These are phyloP conservation scores for Coccomyxa subellipsoidea DNA, from an alignment of 163 green algal species.

Conservation along the genomic window DNA sequence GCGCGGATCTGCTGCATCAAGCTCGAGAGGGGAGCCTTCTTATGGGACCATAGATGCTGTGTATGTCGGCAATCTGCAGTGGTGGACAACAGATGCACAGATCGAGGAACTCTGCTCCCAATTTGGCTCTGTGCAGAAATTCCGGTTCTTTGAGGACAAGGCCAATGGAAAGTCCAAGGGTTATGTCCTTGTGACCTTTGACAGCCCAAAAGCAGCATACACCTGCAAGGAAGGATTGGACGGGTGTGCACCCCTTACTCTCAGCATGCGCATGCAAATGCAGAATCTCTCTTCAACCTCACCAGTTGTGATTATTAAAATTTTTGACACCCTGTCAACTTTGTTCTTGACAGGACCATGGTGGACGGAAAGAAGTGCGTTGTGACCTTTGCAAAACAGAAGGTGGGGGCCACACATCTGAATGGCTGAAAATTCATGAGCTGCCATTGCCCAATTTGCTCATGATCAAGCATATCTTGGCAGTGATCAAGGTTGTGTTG, in stretches of 20 bases:
- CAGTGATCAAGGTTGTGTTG: neutral
- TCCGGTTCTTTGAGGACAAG: slow-evolving; percentile 80
- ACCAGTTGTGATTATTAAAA: neutral
- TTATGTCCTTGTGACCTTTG: slow-evolving; percentile 75
- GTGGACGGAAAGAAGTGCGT: slow-evolving; percentile 49
- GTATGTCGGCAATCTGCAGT: slow-evolving; percentile 67
- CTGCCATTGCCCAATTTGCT: too few relatives aligned
- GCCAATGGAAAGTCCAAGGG: slow-evolving; percentile 73
- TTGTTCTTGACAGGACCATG: slow-evolving; percentile 28
- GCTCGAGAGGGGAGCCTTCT: neutral
- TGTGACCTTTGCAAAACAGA: slow-evolving; percentile 24
- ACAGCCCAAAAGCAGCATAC: slow-evolving; percentile 40
- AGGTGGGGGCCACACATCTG: neutral
- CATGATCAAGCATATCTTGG: too few relatives aligned
- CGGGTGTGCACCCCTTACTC: slow-evolving; percentile 42
- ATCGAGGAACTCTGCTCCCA: slow-evolving; percentile 62
- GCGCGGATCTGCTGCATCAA: neutral
- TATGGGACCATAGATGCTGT: slow-evolving; percentile 23
- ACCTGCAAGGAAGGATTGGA: slow-evolving; percentile 63
- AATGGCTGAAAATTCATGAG: too few relatives aligned
- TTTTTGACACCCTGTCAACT: neutral
- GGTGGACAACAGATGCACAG: slow-evolving; percentile 80
- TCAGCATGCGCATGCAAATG: neutral
- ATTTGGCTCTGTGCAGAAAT: slow-evolving; percentile 47
- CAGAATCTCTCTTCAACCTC: neutral